Evolutionary conservation across 2,329 filamentous ascomycete species (phyloP).

Genomic region (Fusarium humuli): DNA sequence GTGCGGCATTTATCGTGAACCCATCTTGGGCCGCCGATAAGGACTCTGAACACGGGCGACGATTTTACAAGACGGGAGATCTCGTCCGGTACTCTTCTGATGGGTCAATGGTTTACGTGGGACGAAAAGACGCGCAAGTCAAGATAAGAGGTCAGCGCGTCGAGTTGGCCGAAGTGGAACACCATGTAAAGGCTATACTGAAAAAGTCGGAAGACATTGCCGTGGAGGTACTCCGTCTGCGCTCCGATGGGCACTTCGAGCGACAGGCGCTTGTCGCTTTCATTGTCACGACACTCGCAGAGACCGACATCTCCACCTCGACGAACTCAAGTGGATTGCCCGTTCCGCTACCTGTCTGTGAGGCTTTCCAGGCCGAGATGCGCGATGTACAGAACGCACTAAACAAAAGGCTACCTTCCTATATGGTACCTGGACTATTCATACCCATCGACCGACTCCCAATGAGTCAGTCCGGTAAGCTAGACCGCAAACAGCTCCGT

Average conservation of each 20-base stretch:
- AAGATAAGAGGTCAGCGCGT: slow-evolving; percentile 13
- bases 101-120: slow-evolving; percentile 7
- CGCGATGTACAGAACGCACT: slow-evolving; percentile 10
- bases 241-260: slow-evolving; percentile 9
- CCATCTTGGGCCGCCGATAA: slow-evolving; percentile 3
- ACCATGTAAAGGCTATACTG: slow-evolving; percentile 12
- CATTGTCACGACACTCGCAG: slow-evolving; percentile 3
- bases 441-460: slow-evolving; percentile 11
- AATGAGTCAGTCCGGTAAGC: slow-evolving; percentile 15
- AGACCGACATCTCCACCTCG: slow-evolving; percentile 8
- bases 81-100: slow-evolving; percentile 9
- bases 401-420: slow-evolving; percentile 8
- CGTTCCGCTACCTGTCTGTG: slow-evolving; percentile 9
- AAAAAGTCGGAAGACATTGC: slow-evolving; percentile 6
- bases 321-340: slow-evolving; percentile 8
- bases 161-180: slow-evolving; percentile 16
- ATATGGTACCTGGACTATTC: slow-evolving; percentile 13
- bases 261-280: slow-evolving; percentile 4
- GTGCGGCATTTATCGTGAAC: slow-evolving; percentile 8
- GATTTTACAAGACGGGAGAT: slow-evolving; percentile 15
- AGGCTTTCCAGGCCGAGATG: slow-evolving; percentile 12
- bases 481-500: slow-evolving; percentile 12
- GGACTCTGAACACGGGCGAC: slow-evolving; percentile 2
- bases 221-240: slow-evolving; percentile 8
- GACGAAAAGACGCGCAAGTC: slow-evolving; percentile 15